Percentiles rank a stretch among this genome's conserved stretches.
These are phyloP conservation scores for Pseudonitzschia delicatissima DNA, from an alignment of 108 stramenopile genomes.

Conservation along the genomic window DNA sequence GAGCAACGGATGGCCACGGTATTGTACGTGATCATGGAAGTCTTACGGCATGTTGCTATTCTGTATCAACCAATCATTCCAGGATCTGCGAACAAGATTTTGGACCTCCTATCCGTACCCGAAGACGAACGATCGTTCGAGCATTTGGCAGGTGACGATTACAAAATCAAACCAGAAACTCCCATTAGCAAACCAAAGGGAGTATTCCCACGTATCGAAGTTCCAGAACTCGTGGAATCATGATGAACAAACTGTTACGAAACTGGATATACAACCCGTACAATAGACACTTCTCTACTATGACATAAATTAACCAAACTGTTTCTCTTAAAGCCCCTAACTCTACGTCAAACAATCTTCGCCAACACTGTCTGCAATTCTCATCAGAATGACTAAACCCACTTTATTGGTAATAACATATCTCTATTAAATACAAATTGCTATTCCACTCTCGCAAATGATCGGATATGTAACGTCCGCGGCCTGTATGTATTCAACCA, in stretches of 20 bases:
- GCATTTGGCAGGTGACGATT: conserved; percentile 55
- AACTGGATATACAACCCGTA: too few species aligned
- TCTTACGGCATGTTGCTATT: conserved; percentile 81
- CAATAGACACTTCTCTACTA: too few species aligned
- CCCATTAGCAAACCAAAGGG: conserved; percentile 62
- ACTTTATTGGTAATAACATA: too few species aligned
- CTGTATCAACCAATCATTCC: conserved; percentile 95
- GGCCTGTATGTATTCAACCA: too few species aligned
- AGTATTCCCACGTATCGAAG: conserved; percentile 78
- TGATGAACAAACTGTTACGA: not conserved
- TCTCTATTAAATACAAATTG: too few species aligned
- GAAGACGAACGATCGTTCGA: conserved; percentile 68
- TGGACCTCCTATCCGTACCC: conserved; percentile 86
- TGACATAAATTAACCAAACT: too few species aligned
- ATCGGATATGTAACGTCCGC: too few species aligned
- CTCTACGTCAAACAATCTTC: too few species aligned
- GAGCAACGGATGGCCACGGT: conserved; percentile 80
- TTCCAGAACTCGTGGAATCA: conserved; percentile 30
- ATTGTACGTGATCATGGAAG: conserved; percentile 88
- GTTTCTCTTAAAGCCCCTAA: too few species aligned
- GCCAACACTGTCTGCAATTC: too few species aligned
- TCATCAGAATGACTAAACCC: too few species aligned
- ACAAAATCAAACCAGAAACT: conserved; percentile 48
- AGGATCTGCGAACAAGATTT: conserved; percentile 66
- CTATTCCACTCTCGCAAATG: too few species aligned